Evolutionary conservation across 176 grass and related monocot species (phyloP), one percentile per base, ranked within the genome.

Genomic region (Triticum timopheevii): DNA sequence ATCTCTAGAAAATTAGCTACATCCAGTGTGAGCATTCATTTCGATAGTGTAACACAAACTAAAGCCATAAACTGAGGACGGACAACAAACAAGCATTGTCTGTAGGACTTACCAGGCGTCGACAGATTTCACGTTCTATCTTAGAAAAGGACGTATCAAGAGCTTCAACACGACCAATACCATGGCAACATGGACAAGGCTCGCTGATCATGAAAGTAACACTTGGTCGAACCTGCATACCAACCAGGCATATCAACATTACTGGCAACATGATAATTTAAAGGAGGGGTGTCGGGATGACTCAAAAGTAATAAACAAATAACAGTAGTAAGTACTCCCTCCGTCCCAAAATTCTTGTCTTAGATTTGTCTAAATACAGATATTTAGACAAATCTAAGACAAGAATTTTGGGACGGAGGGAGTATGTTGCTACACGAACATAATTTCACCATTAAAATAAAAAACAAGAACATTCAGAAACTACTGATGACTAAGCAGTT

Each of bases 181-280:
- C 96, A 87, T 94, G 90, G 63, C 96, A 98, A 82, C 92, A 94
- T 52, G 83, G 80, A 86, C 96, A 98, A 47, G 88, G 92, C 83
- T 98, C 93, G 54, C 93, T 98, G 65, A 98, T 98, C 96, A 95
- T 95, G 79, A 98, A 98, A 69, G 93, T 90, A 62, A 98, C 93
- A 86, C 96, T 98, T 30, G 96, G 96, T 34, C 96, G 84, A 90
- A 98, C 96, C 96, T 98, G 85, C 31, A 93, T 45, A 73, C 77
- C 67, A 83, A 45, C 13, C 61, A 86, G 4, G 30, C 19, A 30
- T 78, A 63, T 58, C 76, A 68, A 94, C 36, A 77, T 61, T 66
- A 80, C 22, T 8, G 39, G 12, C 12, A 80, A 73, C 78, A 50
- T 39, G 47, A 86, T 31, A 10, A 82, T 72, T 30, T 86, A 78